A percentile compares a stretch with the other conserved stretches of the same genome.
Conservation (phyloP, 108 stramenopile genomes). For the Schizochytrium sp. region DNA sequence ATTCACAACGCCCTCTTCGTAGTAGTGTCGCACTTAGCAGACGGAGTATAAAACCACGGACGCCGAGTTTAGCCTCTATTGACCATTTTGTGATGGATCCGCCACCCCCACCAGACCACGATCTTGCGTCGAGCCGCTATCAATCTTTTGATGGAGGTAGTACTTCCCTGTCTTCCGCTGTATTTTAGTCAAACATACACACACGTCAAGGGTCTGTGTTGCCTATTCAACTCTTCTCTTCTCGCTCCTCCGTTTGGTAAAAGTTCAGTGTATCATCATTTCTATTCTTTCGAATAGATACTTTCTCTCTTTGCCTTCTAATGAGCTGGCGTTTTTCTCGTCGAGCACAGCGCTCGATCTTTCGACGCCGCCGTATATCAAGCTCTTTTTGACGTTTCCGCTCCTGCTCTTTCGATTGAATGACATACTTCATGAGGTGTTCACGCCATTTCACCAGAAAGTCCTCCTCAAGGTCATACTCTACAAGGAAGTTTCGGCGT, state of each 20-base stretch:
- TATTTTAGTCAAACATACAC: neutral
- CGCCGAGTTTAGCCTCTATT: neutral
- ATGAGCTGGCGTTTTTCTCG: constrained; percentile 34
- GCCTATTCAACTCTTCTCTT: neutral
- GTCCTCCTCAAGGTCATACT: neutral
- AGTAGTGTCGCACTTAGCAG: no score
- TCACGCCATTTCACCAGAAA: constrained; percentile 1
- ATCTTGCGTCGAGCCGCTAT: constrained; percentile 22
- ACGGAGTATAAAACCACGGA: neutral
- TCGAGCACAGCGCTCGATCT: neutral
- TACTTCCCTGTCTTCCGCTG: neutral
- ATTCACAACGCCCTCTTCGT: no score
- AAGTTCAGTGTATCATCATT: neutral
- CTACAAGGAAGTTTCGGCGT: neutral
- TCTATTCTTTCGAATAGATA: neutral
- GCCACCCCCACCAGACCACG: neutral
- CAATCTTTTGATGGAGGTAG: constrained; percentile 11
- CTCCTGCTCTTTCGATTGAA: neutral
- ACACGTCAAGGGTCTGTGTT: neutral
- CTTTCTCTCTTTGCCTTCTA: neutral
- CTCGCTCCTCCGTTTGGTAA: neutral
- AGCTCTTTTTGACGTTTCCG: neutral
- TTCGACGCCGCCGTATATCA: constrained; percentile 11
- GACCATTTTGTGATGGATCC: constrained; percentile 48
- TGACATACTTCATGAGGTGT: neutral